Evolutionary conservation across 2,329 filamentous ascomycete species (phyloP), one percentile per base, ranked within the genome.

Genomic region (Neoarthrinium moseri): DNA sequence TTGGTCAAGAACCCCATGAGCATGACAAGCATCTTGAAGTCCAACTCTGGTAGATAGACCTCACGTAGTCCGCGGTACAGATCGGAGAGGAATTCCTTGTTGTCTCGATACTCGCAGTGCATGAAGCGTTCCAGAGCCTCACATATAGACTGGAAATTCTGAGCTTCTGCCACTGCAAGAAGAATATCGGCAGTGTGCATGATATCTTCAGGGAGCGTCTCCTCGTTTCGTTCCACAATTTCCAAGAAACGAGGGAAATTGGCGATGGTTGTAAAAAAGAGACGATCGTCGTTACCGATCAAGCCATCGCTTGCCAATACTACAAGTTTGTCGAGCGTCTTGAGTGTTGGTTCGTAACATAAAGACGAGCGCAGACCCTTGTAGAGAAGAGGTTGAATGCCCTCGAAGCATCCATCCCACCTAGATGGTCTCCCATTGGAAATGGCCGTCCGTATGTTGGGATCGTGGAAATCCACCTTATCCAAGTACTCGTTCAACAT

Each of bases 1-100:
- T 99, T 99, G 12, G 91, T 96, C 43, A 99, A 75, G 38, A 96
- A 78, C 2, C 94, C 91, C 68, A 97, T 89, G 34, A 97, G 71
- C 69, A 96, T 96, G 1, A 91, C 89, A 10, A 99, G 70, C 72
- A 89, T 89, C 49, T 84, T 81, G 55, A 95, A 90, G 56, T 97
- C 92, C 47, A 89, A 80, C 22, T 81, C 77, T 1, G 91, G 91
- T 50, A 96, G 87, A 66, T 89, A 97, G 22, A 84, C 81, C 38
- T 86, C 81, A 46, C 84, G 81, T 35, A 97, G 75, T 6, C 91
- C 87, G 12, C 78, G 78, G 46, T 95, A 80, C 6, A 90, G 78
- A 48, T 90, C 84, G 6, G 73, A 69, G 21, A 96, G 74, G 56
- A 97, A 94, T 39, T 95, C 90, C 32, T 83, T 81, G 52, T 82